Evolutionary conservation across 495 filamentous ascomycete species (phyloP), one percentile per base, ranked within the genome.

Genomic region (Penicillium roqueforti): DNA sequence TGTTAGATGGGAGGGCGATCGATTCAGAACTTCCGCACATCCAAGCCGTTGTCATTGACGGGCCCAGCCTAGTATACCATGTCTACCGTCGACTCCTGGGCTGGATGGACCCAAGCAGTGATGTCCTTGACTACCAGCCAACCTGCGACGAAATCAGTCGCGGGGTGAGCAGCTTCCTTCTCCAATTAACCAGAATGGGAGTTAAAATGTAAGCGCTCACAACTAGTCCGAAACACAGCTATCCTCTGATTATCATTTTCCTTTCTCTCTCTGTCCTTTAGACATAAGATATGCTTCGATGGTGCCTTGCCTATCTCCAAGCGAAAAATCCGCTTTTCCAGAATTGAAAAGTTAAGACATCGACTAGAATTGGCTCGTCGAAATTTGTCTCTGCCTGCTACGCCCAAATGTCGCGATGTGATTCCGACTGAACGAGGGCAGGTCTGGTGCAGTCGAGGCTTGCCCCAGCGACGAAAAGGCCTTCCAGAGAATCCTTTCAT

Each of bases 51-150:
- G 82, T 86, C 32, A 81, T 95, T 45, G 89, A 95, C 57, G 89
- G 89, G 0, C 88, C 89, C 0, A 83, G 80, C 11, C 73, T 95
- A 18, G 86, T 87, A 5, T 84, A 91, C 58, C 80, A 88, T 61
- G 70, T 92, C 34, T 82, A 85, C 41, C 67, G 78, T 10, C 66
- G 80, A 11, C 75, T 85, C 26, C 65, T 83, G 5, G 68, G 62
- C 5, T 66, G 66, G 39, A 75, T 66, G 43, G 38, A 66, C 9
- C 44, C 38, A 44, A 42, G 53, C 49, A 31, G 57, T 42, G 75
- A 65, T 71, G 72, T 61, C 42, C 71, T 77, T 61, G 83, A 83
- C 38, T 59, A 73, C 3, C 76, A 80, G 8, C 83, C 87, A 6
- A 74, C 80, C 0, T 92, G 91, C 62, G 56, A 72, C 3, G 66